Evolutionary conservation across 2,329 filamentous ascomycete genomes (phyloP).

Genomic region (Cercospora canescens): DNA sequence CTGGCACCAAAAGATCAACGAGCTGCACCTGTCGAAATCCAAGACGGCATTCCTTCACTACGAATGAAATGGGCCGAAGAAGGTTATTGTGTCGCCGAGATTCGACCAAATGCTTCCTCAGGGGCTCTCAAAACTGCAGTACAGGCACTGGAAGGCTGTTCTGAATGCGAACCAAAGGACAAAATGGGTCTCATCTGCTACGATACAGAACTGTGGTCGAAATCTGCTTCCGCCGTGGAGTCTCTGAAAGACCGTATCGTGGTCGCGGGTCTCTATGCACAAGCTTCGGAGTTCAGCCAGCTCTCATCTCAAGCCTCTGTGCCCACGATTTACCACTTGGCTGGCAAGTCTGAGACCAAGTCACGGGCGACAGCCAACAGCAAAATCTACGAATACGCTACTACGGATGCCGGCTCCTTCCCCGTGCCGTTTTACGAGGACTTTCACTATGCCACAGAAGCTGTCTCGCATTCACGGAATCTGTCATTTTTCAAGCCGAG

Average conservation of each 20-base stretch:
- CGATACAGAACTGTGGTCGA: constrained; percentile 15
- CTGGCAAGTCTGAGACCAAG: constrained; percentile 26
- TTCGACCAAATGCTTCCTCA: constrained; percentile 39
- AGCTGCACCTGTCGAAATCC: constrained; percentile 20
- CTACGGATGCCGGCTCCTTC: constrained; percentile 46
- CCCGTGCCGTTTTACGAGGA: constrained; percentile 52
- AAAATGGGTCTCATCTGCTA: constrained; percentile 41
- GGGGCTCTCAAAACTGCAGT: constrained; percentile 25
- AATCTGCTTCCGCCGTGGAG: constrained; percentile 31
- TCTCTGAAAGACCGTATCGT: constrained; percentile 30
- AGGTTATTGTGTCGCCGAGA: constrained; percentile 62
- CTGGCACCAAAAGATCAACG: constrained; percentile 19
- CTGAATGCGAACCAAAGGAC: constrained; percentile 40
- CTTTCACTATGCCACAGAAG: constrained; percentile 57
- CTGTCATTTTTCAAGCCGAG: constrained; percentile 65
- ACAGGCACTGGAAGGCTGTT: constrained; percentile 24
- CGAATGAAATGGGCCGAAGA: constrained; percentile 69
- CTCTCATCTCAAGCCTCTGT: constrained; percentile 20
- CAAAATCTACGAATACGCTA: constrained; percentile 47
- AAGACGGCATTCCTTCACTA: constrained; percentile 27
- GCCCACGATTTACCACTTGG: constrained; percentile 30
- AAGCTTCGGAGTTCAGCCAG: constrained; percentile 21
- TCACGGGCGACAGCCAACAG: constrained; percentile 10
- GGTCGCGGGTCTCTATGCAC: constrained; percentile 37
- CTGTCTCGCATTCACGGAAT: constrained; percentile 66